Evolutionary conservation across 441 rosid species (phyloP).

Genomic region (Aquilaria agallochum): DNA sequence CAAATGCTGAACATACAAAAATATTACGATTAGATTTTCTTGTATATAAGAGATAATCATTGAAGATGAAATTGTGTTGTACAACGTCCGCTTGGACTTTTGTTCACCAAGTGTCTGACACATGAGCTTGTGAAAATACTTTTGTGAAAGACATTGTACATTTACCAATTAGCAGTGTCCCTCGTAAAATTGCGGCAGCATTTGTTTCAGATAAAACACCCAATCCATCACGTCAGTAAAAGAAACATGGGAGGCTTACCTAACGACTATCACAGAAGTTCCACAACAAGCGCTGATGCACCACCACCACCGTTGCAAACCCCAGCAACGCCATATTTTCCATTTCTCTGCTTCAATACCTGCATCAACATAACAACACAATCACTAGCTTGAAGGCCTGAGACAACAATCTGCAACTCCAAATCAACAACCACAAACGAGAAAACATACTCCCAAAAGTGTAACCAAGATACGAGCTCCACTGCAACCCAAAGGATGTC

Average conservation of each 20-base stretch:
- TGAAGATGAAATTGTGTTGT: no score
- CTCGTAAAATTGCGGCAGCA: neutral
- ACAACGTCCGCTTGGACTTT: no score
- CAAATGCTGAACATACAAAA: no score
- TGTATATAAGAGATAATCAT: no score
- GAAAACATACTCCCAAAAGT: slow-evolving; percentile 64
- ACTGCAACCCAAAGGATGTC: slow-evolving; percentile 98
- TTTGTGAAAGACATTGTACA: no score
- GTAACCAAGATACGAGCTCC: slow-evolving; percentile 94
- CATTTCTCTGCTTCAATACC: slow-evolving; percentile 72
- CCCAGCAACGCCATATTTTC: slow-evolving; percentile 80
- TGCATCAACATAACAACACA: slow-evolving; percentile 17
- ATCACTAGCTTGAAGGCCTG: neutral
- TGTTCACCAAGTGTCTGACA: no score
- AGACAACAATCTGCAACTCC: neutral
- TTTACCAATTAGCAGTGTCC: neutral
- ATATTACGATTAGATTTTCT: no score
- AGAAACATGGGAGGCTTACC: slow-evolving; percentile 18
- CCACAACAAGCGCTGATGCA: slow-evolving; percentile 86
- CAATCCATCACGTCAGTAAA: neutral
- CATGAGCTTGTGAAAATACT: no score
- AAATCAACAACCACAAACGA: neutral
- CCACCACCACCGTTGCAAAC: slow-evolving; percentile 99
- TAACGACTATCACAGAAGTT: slow-evolving; percentile 46
- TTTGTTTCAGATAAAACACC: neutral